Percentiles rank a stretch among this genome's conserved stretches.
Evolutionary conservation across 2,329 filamentous ascomycete genomes (phyloP).

Genomic region (Ceratocystis alfenasii): DNA sequence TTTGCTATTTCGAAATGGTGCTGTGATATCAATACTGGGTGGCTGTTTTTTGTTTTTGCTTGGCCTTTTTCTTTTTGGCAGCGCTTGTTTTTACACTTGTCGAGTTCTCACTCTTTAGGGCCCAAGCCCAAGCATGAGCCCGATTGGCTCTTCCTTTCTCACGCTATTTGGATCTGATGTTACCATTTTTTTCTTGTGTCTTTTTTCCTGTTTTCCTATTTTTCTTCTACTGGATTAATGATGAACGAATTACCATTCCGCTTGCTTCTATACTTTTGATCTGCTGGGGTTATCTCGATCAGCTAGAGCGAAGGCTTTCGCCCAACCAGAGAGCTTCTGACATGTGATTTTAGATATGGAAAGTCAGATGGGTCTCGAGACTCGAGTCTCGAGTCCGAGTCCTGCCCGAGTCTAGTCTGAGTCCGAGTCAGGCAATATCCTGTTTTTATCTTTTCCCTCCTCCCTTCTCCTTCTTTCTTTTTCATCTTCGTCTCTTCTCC

Average conservation of each 20-base stretch:
- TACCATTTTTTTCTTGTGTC: not conserved
- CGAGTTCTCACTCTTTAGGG: conserved; percentile 2
- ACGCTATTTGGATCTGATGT: not conserved
- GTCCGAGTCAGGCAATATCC: not conserved
- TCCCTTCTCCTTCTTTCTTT: not conserved
- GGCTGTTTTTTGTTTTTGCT: not conserved
- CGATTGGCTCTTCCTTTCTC: too few species aligned
- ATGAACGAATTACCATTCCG: not conserved
- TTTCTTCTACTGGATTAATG: not conserved
- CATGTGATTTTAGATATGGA: not conserved
- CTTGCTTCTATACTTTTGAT: too few species aligned
- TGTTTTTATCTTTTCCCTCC: not conserved
- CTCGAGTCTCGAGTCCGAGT: not conserved
- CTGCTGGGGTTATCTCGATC: too few species aligned
- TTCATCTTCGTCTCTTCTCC: not conserved
- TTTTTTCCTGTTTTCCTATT: not conserved
- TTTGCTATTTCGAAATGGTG: not conserved
- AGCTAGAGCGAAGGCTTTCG: too few species aligned
- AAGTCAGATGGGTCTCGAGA: not conserved
- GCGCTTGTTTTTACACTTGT: conserved; percentile 4
- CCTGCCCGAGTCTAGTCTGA: not conserved
- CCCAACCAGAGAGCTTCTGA: not conserved
- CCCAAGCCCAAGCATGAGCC: too few species aligned
- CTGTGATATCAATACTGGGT: not conserved
- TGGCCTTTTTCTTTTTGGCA: not conserved